Evolutionary conservation across 1,284 basidiomycete genomes (phyloP), one percentile per base, ranked within the genome.

Genomic region (Lentinula novae-zelandiae): DNA sequence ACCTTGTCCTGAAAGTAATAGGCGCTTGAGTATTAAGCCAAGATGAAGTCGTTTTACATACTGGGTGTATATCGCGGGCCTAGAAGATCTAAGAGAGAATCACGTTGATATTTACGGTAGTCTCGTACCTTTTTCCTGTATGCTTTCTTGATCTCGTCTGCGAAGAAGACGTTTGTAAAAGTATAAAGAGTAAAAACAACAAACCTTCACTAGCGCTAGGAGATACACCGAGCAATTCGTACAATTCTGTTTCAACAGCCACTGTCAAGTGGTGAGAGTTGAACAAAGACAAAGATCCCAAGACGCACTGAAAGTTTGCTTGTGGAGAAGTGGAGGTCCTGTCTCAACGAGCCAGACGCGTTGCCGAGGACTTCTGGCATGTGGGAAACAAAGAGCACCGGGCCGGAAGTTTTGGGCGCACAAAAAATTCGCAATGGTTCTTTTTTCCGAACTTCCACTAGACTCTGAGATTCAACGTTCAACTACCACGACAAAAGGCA

Each of bases 21-120:
- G 27, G 56, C 13, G 27, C 22, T 61, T 42, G 46, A 36, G 62
- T 53, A 54, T 15, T 50, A 48, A 46, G 51, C 66, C 36, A 27
- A 49, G 39, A 49, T 50, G 39, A 53, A 57, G n/a, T 59, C 31
- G 63, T 54, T 44, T 20, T 40, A 82, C 91, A 70, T 74, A 95
- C 93, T 46, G 93, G 93, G 73, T 96, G 93, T 69, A 94, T 91
- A 74, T 93, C 86, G 75, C 90, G 91, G 52, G 93, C 94, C 92
- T 94, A 66, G 62, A 65, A 56, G 60, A 67, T 20, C 57, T 53
- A 17, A 57, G 48, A 75, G 69, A 71, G 65, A 57, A 68, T 53
- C 9, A 57, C 57, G 62, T 40, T 38, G 56, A 50, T 57, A 64
- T 40, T 53, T 49, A 53, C n/a, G 64, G 56, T 60, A 46, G 5